Percentiles rank a stretch among this genome's conserved stretches.
Conservation (phyloP, 1,284 basidiomycete genomes). For the Cutaneotrichosporon sp. region DNA sequence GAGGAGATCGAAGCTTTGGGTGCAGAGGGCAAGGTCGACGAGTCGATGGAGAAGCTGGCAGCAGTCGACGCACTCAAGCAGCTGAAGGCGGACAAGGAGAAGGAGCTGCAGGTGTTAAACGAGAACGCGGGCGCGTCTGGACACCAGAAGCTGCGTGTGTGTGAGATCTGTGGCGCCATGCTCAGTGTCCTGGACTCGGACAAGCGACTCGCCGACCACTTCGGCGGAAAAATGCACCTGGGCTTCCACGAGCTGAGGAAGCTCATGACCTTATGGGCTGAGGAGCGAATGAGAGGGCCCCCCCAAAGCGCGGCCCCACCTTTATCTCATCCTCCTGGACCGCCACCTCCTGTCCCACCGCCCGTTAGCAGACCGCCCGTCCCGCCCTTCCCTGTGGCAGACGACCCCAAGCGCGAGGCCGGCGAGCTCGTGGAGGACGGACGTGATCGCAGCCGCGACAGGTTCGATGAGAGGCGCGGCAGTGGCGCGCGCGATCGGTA, state of each 20-base stretch:
- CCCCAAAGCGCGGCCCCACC: slow-evolving; percentile 10
- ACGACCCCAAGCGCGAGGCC: slow-evolving; percentile 46
- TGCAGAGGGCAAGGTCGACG: slow-evolving; percentile 96
- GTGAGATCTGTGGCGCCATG: slow-evolving; percentile 99
- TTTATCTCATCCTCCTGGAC: slow-evolving; percentile 16
- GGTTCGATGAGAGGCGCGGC: slow-evolving; percentile 54
- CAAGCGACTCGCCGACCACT: slow-evolving; percentile 96
- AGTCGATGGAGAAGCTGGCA: slow-evolving; percentile 93
- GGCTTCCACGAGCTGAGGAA: slow-evolving; percentile 97
- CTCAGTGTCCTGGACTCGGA: slow-evolving; percentile 96
- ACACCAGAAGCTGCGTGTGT: slow-evolving; percentile 97
- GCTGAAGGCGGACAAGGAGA: slow-evolving; percentile 95
- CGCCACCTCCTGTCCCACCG: slow-evolving; percentile 5
- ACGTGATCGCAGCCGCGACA: slow-evolving; percentile 53
- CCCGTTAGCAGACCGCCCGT: slow-evolving; percentile 15
- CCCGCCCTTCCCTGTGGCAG: slow-evolving; percentile 33
- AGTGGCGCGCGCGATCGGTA: slow-evolving; percentile 23
- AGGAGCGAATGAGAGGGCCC: slow-evolving; percentile 71
- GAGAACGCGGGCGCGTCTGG: slow-evolving; percentile 98
- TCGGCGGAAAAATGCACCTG: slow-evolving; percentile 99
- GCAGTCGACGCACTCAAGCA: slow-evolving; percentile 96
- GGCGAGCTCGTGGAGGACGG: slow-evolving; percentile 45
- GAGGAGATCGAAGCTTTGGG: slow-evolving; percentile 96
- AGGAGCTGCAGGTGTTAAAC: slow-evolving; percentile 90
- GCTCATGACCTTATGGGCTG: slow-evolving; percentile 80